Evolutionary conservation across 352 stramenopile genomes (phyloP).

Genomic region (Phytopythium kandeliae): DNA sequence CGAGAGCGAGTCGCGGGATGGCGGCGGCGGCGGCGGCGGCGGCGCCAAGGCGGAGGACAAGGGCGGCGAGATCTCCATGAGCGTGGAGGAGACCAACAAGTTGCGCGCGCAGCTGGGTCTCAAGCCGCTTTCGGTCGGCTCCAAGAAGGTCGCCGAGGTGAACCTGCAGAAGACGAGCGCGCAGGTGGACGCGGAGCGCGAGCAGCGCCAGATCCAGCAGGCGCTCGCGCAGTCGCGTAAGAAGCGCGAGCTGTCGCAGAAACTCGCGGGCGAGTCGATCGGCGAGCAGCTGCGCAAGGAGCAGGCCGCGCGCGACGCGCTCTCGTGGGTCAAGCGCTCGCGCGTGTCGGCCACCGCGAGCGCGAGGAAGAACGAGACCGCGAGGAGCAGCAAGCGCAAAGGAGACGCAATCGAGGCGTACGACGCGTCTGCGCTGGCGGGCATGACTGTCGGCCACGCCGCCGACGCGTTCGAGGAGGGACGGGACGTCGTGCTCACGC

Average conservation of each 20-base stretch:
- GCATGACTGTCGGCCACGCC: slow-evolving; percentile 89
- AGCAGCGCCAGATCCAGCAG: slow-evolving; percentile 41
- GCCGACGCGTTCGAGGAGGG: slow-evolving; percentile 85
- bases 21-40: neutral
- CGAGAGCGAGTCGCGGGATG: slow-evolving; percentile 3
- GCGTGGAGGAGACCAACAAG: slow-evolving; percentile 79
- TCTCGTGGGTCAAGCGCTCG: slow-evolving; percentile 75
- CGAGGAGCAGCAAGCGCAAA: slow-evolving; percentile 5
- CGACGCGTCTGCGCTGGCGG: slow-evolving; percentile 66
- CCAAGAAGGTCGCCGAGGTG: slow-evolving; percentile 40
- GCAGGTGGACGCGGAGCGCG: slow-evolving; percentile 43
- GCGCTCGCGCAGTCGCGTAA: slow-evolving; percentile 59
- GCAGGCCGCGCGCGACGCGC: slow-evolving; percentile 15
- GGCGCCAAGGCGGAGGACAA: slow-evolving; percentile 34
- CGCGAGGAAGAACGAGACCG: slow-evolving; percentile 8
- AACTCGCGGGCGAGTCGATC: slow-evolving; percentile 65
- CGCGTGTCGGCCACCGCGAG: slow-evolving; percentile 8
- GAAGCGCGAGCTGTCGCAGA: slow-evolving; percentile 66
- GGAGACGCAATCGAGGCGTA: slow-evolving; percentile 29
- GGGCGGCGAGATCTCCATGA: slow-evolving; percentile 79
- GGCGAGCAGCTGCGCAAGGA: slow-evolving; percentile 58
- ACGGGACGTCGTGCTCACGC: slow-evolving; percentile 91
- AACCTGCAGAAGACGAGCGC: slow-evolving; percentile 61
- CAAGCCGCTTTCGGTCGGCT: slow-evolving; percentile 57
- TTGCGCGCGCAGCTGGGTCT: slow-evolving; percentile 62